phyloP scores from a whole-genome alignment of 192 early-diverging fungal genomes.

The Mortierella claussenii region DNA sequence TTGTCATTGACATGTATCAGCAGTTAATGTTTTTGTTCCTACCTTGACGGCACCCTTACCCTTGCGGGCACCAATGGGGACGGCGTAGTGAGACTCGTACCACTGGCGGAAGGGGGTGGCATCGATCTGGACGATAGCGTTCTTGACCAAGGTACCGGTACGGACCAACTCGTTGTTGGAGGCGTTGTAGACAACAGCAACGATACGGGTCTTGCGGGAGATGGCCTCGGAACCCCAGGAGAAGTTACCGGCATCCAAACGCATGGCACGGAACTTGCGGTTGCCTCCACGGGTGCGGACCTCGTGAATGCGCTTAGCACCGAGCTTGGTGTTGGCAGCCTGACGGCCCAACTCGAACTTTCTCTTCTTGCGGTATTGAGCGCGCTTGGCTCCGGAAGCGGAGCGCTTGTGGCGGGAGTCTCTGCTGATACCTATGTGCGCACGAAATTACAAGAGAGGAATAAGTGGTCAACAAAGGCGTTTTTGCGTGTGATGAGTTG shows the following conservation, averaged over 20 bases:
- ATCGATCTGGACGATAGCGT: slow-evolving; percentile 96
- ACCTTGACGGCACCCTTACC: slow-evolving; percentile 64
- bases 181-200: slow-evolving; percentile 97
- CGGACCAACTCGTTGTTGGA: slow-evolving; percentile 99
- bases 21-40: not conserved
- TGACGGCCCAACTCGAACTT: slow-evolving; percentile 99
- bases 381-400: slow-evolving; percentile 98
- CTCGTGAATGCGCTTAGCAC: slow-evolving; percentile 94
- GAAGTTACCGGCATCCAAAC: slow-evolving; percentile 97
- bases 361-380: slow-evolving; percentile 99
- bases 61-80: slow-evolving; percentile 87
- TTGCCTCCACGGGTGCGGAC: slow-evolving; percentile 99
- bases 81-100: slow-evolving; percentile 98
- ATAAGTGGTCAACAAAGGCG: not conserved
- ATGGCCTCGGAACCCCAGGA: slow-evolving; percentile 96
- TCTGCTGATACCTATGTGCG: slow-evolving; percentile 95
- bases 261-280: slow-evolving; percentile 98
- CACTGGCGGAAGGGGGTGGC: slow-evolving; percentile 99
- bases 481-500: not conserved
- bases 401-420: slow-evolving; percentile 99
- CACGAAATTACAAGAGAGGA: not conserved
- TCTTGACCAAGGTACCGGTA: slow-evolving; percentile 99
- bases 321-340: slow-evolving; percentile 97
- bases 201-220: slow-evolving; percentile 96
- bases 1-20: not conserved